phyloP scores from a whole-genome alignment of 495 filamentous ascomycete species.

The Barbatosphaeria neglecta region DNA sequence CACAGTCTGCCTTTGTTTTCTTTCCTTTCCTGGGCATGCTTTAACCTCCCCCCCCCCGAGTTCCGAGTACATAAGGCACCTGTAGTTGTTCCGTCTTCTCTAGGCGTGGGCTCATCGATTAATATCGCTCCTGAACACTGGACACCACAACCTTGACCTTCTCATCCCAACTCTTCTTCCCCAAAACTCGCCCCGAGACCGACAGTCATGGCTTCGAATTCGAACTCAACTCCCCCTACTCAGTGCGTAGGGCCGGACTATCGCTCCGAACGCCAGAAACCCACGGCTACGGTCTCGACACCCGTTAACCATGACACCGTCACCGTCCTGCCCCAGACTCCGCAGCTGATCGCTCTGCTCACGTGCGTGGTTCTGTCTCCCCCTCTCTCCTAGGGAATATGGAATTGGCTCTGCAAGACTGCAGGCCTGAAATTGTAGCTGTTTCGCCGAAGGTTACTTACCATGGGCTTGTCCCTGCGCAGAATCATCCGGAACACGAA shows the following conservation, averaged over 20 bases:
- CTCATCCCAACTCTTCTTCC: neutral
- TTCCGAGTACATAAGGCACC: too few species aligned
- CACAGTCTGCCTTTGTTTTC: too few species aligned
- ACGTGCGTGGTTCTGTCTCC: conserved; percentile 56
- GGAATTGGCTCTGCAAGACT: conserved; percentile 2
- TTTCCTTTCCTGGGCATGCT: too few species aligned
- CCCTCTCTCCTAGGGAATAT: conserved; percentile 1
- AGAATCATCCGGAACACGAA: conserved; percentile 92
- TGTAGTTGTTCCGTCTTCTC: neutral
- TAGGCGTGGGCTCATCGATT: neutral
- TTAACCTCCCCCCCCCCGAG: too few species aligned
- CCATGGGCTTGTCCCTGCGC: conserved; percentile 4
- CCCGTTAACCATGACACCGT: conserved; percentile 76
- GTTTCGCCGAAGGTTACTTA: too few species aligned
- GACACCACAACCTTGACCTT: neutral
- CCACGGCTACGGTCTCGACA: conserved; percentile 81
- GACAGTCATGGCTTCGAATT: neutral
- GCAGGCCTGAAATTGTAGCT: too few species aligned
- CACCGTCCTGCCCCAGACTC: conserved; percentile 80
- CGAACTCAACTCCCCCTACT: conserved; percentile 43
- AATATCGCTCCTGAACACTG: too few species aligned
- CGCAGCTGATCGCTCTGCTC: conserved; percentile 90
- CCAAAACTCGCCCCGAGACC: neutral
- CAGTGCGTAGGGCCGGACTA: conserved; percentile 72
- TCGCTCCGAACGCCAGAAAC: conserved; percentile 63